Evolutionary conservation across 129 eudicot genomes (phyloP).

Genomic region (Oenanthe sinensis): DNA sequence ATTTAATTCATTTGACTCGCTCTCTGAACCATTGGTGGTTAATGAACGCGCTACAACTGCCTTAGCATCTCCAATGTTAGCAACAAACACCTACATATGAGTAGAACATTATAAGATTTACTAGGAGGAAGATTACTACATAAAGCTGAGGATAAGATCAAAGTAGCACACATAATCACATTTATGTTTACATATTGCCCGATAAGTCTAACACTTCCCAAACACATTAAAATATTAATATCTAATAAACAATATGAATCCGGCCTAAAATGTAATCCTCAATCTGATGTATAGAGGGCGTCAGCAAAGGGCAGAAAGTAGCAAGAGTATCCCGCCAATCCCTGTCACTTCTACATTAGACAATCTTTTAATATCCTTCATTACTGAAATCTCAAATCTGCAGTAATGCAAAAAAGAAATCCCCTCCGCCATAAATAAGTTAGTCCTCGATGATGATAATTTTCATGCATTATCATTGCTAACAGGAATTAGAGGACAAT

Average conservation of each 20-base stretch:
- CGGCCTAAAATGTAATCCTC: neutral
- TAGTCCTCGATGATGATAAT: neutral
- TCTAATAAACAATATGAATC: neutral
- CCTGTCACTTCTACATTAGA: neutral
- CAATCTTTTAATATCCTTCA: neutral
- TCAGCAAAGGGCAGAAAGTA: neutral
- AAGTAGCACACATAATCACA: neutral
- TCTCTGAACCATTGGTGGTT: slow-evolving; percentile 17
- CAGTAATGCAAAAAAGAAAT: neutral
- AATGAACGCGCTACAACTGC: slow-evolving; percentile 59
- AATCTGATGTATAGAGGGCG: neutral
- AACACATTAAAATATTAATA: slow-evolving; percentile 1
- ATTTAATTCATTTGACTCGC: slow-evolving; percentile 14
- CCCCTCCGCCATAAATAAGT: neutral
- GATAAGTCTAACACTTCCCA: neutral
- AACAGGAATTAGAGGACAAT: neutral
- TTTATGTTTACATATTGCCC: neutral
- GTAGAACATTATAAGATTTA: too few relatives aligned
- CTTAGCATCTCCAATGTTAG: slow-evolving; percentile 74
- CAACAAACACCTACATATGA: slow-evolving; percentile 45
- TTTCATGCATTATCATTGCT: neutral
- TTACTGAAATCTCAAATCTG: neutral
- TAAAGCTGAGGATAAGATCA: neutral
- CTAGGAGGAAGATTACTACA: neutral
- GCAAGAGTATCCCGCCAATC: neutral